Evolutionary conservation across 306 rosid species (phyloP).

Genomic region (Dryas octopetala): DNA sequence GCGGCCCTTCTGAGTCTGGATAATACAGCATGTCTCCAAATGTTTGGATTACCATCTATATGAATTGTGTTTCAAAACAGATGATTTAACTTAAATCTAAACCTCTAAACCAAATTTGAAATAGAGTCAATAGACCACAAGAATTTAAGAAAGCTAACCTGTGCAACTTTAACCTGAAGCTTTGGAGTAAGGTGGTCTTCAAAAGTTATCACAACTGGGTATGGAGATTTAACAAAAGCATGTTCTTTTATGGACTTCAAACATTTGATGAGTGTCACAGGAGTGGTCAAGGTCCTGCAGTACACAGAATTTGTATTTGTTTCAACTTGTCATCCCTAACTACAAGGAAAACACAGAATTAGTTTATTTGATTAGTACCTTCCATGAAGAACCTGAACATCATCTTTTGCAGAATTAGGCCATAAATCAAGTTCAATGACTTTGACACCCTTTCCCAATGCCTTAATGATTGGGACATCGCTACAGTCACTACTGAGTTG

Average conservation of each 20-base stretch:
- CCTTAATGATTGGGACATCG: conserved; percentile 73
- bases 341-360: not conserved
- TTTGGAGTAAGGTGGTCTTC: conserved; percentile 83
- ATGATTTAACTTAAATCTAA: not conserved
- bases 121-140: not conserved
- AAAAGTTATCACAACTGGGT: conserved; percentile 80
- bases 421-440: conserved; percentile 89
- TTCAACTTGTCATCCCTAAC: not conserved
- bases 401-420: conserved; percentile 80
- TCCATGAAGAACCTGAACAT: conserved; percentile 80
- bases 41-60: conserved; percentile 56
- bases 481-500: conserved; percentile 93
- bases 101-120: not conserved
- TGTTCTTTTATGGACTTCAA: conserved; percentile 78
- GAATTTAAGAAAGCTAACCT: conserved; percentile 40
- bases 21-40: conserved; percentile 74
- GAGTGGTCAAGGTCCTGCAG: conserved; percentile 83
- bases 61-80: not conserved
- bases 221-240: conserved; percentile 78
- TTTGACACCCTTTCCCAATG: conserved; percentile 65
- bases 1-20: conserved; percentile 46
- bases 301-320: not conserved
- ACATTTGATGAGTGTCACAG: conserved; percentile 74
- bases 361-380: conserved; percentile 39
- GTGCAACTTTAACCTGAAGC: conserved; percentile 88